Conservation (phyloP, 2,329 filamentous ascomycete genomes). For the Aspergillus chevalieri region DNA sequence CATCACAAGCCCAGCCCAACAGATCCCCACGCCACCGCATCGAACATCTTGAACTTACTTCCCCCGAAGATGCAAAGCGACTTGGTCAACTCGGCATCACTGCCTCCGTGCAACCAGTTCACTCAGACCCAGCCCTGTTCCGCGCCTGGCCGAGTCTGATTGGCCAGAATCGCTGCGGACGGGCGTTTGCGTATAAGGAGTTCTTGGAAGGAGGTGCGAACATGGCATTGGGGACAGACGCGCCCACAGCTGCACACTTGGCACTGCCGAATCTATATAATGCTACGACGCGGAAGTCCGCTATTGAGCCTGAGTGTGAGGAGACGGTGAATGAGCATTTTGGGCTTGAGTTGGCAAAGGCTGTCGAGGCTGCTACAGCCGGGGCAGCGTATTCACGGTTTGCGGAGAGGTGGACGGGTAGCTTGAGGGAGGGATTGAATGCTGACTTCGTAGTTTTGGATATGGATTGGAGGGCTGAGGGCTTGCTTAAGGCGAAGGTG, state of each 20-base stretch:
- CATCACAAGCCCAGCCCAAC: conserved; percentile 13
- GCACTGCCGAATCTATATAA: conserved; percentile 45
- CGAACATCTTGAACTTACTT: conserved; percentile 47
- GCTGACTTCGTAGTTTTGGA: conserved; percentile 45
- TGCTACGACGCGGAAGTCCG: conserved; percentile 44
- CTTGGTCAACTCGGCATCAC: conserved; percentile 44
- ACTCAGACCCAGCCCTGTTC: conserved; percentile 41
- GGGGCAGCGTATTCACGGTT: conserved; percentile 45
- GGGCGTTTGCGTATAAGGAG: conserved; percentile 48
- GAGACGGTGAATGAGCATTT: conserved; percentile 41
- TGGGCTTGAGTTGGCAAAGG: conserved; percentile 36
- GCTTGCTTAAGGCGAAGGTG: conserved; percentile 37
- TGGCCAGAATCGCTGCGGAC: conserved; percentile 39
- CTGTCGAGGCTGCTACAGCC: conserved; percentile 38
- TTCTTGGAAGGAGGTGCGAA: conserved; percentile 42
- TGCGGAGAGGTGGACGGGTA: conserved; percentile 39
- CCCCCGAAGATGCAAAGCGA: conserved; percentile 43
- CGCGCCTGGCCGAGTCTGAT: conserved; percentile 44
- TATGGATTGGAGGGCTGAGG: conserved; percentile 36
- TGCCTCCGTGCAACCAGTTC: conserved; percentile 35
- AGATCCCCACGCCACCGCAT: conserved; percentile 42
- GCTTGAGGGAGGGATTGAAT: conserved; percentile 31
- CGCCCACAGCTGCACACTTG: conserved; percentile 43
- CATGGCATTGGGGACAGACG: conserved; percentile 45
- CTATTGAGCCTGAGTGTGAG: conserved; percentile 33